Evolutionary conservation across 768 basidiomycete genomes (phyloP), one percentile per base, ranked within the genome.

Genomic region (Suillus sp.): DNA sequence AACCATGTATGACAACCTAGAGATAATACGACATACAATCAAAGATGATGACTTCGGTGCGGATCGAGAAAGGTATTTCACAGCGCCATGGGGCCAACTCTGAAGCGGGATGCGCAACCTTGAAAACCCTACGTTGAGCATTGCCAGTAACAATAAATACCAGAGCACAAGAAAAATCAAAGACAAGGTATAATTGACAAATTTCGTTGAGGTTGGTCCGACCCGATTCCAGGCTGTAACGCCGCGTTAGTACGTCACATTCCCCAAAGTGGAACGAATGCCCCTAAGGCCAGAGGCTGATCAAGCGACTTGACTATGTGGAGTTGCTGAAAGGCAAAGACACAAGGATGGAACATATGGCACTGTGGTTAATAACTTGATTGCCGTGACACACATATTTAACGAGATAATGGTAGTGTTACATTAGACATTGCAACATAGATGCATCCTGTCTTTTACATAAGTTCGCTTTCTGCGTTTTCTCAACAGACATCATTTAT

Each of bases 181-280:
- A 56, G 22, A 25, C 35, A 27, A 34, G 18, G 18, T 30, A 40
- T 40, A 48, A 14, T 48, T 47, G 16, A 50, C 48, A 1, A n/a
- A 30, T 18, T 50, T 50, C 25, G 50, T 51, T 30, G 16, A 51
- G 50, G 10, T 50, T 50, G 48, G 16, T 53, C 51, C 51, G 51
- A 53, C 51, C 51, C 30, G 20, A 53, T n/a, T n/a, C n/a, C n/a
- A n/a, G n/a, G n/a, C 30, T 51, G 48, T 27, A 16, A 27, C 48
- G 18, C 50, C 4, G 25, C 47, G 25, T 48, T 47, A 27, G 11
- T 47, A 25, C 45, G 50, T 20, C 27, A 51, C 16, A 32, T 51
- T 51, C 30, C 50, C 50, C 9, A 51, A 50, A 30, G 9, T 50
- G 25, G 48, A 50, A 50, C 25, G 4, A 50, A 18, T 8, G 7